phyloP scores from a whole-genome alignment of 148 eudicot species.

The Rhododendron simsii region DNA sequence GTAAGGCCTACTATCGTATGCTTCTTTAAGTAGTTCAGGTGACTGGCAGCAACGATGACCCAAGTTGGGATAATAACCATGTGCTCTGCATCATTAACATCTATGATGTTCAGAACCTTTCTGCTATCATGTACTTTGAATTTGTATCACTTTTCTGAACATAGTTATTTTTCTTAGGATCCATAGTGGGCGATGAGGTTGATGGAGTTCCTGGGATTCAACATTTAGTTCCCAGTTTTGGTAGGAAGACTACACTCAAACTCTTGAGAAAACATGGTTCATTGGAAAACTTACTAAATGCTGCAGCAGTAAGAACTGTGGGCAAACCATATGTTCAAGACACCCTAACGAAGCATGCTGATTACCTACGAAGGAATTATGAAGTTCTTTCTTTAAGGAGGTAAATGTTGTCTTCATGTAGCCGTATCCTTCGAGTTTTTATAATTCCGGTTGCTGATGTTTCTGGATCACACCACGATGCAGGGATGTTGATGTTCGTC shows the following conservation, averaged over 20 bases:
- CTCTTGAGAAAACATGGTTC: conserved; percentile 78
- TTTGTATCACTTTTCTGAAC: neutral
- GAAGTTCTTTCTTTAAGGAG: conserved; percentile 82
- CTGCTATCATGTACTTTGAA: neutral
- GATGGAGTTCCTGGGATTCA: conserved; percentile 97
- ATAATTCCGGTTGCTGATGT: neutral
- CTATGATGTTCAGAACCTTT: neutral
- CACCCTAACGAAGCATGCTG: conserved; percentile 73
- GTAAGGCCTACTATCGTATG: neutral
- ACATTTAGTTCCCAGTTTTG: conserved; percentile 76
- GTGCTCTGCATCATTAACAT: neutral
- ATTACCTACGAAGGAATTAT: conserved; percentile 63
- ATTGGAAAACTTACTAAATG: conserved; percentile 65
- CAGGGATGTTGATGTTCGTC: conserved; percentile 65
- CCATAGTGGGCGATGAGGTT: conserved; percentile 85
- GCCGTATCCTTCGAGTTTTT: neutral
- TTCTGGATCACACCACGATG: neutral
- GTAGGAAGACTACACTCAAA: conserved; percentile 81
- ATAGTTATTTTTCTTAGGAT: conserved; percentile 40
- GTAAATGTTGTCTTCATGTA: conserved; percentile 28
- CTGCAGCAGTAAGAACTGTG: conserved; percentile 82
- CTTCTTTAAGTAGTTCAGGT: neutral
- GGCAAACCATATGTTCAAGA: conserved; percentile 84
- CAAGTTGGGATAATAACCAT: neutral
- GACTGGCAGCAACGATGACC: neutral